phyloP scores from a whole-genome alignment of 768 basidiomycete species.

The Pleurotus salmoneostramineus region DNA sequence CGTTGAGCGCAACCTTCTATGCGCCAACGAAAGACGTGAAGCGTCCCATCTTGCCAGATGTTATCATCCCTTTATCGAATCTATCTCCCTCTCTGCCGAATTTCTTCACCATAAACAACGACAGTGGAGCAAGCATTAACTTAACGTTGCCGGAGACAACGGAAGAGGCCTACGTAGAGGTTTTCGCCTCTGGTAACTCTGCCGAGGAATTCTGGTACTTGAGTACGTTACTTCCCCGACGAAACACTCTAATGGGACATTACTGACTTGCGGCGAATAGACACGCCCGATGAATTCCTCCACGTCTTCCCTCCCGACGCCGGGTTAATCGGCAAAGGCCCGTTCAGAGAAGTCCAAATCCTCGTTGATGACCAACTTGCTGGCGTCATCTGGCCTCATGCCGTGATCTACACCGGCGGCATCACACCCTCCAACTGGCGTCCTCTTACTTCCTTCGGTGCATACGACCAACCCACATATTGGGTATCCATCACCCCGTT shows the following conservation, averaged over 20 bases:
- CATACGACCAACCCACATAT: conserved; percentile 62
- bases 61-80: conserved; percentile 58
- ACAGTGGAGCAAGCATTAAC: conserved; percentile 28
- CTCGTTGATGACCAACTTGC: conserved; percentile 53
- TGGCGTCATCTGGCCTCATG: conserved; percentile 49
- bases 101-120: conserved; percentile 21
- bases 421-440: conserved; percentile 46
- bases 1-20: conserved; percentile 54
- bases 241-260: neutral
- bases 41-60: conserved; percentile 40
- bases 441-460: conserved; percentile 60
- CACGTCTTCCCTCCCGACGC: conserved; percentile 38
- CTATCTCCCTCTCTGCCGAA: conserved; percentile 45
- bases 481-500: conserved; percentile 63
- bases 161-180: conserved; percentile 51
- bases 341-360: conserved; percentile 60
- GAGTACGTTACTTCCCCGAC: conserved; percentile 22
- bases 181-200: conserved; percentile 56
- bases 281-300: conserved; percentile 50
- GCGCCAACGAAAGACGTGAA: conserved; percentile 40
- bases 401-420: conserved; percentile 58
- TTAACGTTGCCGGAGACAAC: conserved; percentile 51
- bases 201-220: conserved; percentile 61
- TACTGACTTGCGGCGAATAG: conserved; percentile 27
- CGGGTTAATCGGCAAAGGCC: conserved; percentile 44